These are phyloP conservation scores for Taphrina pruni DNA, from an alignment of 1,139 yeast species.

Conservation along the genomic window DNA sequence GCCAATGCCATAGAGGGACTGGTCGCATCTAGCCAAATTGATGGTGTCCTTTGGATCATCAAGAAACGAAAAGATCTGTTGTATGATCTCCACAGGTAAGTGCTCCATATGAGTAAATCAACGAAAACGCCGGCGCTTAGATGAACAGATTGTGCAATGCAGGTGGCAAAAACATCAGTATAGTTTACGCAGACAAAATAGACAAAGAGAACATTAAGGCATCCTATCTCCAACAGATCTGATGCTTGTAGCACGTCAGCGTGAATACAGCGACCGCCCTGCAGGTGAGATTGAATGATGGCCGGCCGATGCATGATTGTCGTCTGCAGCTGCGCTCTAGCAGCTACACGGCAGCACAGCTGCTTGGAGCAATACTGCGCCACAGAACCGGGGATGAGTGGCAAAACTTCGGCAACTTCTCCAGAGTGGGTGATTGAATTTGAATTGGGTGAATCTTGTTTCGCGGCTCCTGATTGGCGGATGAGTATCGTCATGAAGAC, in stretches of 20 bases:
- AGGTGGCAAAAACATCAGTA: too few species aligned
- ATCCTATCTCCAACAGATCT: too few species aligned
- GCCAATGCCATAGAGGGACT: background rate
- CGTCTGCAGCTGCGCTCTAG: background rate
- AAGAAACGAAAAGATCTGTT: constrained; percentile 11
- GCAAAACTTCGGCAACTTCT: background rate
- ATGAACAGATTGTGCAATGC: too few species aligned
- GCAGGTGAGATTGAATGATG: too few species aligned
- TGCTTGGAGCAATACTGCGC: background rate
- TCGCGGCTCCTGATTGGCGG: background rate
- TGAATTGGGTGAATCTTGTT: background rate
- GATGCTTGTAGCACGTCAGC: too few species aligned
- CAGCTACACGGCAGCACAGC: background rate
- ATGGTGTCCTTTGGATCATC: constrained; percentile 13
- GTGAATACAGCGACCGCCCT: too few species aligned
- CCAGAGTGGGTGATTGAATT: too few species aligned
- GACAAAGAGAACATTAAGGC: background rate
- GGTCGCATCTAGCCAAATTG: constrained; percentile 1
- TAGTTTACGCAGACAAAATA: background rate
- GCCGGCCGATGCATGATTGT: too few species aligned
- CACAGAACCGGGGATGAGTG: background rate
- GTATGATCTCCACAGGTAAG: constrained; percentile 16
- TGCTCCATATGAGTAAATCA: background rate
- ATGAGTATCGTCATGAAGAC: too few species aligned
- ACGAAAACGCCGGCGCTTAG: too few species aligned